Evolutionary conservation across 257 asterid genomes (phyloP).

Genomic region (Nicotiana knightiana): DNA sequence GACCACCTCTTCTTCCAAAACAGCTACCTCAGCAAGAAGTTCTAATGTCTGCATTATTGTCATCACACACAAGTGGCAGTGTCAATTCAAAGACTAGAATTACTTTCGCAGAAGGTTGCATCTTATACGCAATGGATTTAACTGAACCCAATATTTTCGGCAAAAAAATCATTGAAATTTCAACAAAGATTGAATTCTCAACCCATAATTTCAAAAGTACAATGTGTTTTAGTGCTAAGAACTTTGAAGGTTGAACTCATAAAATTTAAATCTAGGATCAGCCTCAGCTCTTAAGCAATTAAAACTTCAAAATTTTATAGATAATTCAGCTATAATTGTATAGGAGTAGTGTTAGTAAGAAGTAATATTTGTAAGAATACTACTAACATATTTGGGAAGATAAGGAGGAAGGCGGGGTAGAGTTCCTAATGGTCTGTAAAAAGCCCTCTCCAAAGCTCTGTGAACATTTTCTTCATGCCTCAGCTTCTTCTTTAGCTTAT

Average conservation of each 20-base stretch:
- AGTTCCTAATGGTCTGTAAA: slow-evolving; percentile 76
- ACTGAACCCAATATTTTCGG: no score
- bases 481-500: slow-evolving; percentile 76
- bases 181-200: no score
- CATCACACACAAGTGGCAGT: not conserved
- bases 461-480: slow-evolving; percentile 87
- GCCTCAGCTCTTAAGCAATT: no score
- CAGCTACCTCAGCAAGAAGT: slow-evolving; percentile 97
- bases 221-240: no score
- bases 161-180: no score
- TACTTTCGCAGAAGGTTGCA: no score
- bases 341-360: not conserved
- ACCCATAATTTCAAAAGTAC: no score
- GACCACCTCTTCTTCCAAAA: slow-evolving; percentile 88
- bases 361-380: not conserved
- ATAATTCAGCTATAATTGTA: no score
- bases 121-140: no score
- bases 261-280: no score
- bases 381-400: slow-evolving; percentile 77
- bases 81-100: not conserved
- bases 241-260: no score
- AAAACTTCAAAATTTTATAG: no score
- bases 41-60: slow-evolving; percentile 54
- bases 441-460: slow-evolving; percentile 78
- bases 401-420: slow-evolving; percentile 92